Base-by-base conservation (phyloP, 441 rosid genomes). In the Flueggea neowawraea region DNA sequence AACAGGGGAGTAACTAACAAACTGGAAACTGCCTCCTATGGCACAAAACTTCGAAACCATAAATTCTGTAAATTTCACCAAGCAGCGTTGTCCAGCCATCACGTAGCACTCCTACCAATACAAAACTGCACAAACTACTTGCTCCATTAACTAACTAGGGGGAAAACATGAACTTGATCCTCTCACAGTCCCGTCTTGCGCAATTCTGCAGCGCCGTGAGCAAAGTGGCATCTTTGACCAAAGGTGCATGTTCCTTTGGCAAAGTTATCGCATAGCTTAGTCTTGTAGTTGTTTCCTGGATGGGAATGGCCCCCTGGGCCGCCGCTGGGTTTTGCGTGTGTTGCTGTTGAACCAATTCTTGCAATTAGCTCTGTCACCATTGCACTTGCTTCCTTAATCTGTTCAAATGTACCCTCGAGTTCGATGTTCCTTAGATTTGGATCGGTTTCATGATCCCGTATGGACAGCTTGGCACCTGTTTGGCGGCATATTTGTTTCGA, bases 321-420 rank as follows among this genome's bases (percentile, higher is more conserved):
- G 31, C 78, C 74, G 2, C 66, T 17, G 22, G 69, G 54, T 52
- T 74, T 80, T 0, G 62, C 57, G 11, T 61, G 60, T 28, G 71
- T 55, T 10, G 58, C 58, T 6, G 51, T 65, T 13, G 83, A 68
- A 62, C 85, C 77, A 17, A 83, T 59, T 69, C 73, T 83, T 8
- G 65, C 78, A 49, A 90, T 84, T 41, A 85, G 80, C 70, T 85
- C 92, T 64, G 81, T 81, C 50, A 86, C 90, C 92, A 88, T 82
- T 14, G 79, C 83, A 54, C 86, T 84, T 2, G 98, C 98, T 66
- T 84, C 85, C 60, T 79, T 75, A 54, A 86, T 88, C 81, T 92
- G 96, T 33, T 92, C 97, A 56, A 84, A 80, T 6, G 94, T 78
- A 28, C 98, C 96, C 67, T 88, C 98, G 0, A 90, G 81, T 72